Evolutionary conservation across 805 yeast genomes (phyloP).

Genomic region (Barnettozyma botsteinii): DNA sequence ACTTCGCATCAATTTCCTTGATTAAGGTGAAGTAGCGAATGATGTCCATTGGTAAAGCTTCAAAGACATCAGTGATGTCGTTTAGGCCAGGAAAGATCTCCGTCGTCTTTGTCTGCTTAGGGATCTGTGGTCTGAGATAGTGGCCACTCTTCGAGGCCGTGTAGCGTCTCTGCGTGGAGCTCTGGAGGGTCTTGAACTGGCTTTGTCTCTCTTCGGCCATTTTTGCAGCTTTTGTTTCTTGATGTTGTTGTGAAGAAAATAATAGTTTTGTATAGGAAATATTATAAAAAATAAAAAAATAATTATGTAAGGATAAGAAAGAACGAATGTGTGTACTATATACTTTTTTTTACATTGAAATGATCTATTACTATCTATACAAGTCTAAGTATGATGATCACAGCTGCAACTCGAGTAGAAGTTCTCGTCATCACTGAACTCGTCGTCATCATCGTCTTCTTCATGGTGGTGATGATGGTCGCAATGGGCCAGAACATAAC

Average conservation of each 20-base stretch:
- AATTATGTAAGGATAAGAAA: too few relatives aligned
- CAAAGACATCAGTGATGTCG: conserved; percentile 86
- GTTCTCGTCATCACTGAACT: conserved; percentile 24
- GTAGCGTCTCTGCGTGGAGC: too few relatives aligned
- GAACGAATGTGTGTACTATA: too few relatives aligned
- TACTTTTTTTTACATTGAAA: too few relatives aligned
- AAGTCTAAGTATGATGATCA: conserved; percentile 16
- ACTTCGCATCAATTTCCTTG: conserved; percentile 93
- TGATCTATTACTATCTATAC: background rate
- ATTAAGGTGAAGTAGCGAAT: conserved; percentile 80
- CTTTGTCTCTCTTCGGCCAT: background rate
- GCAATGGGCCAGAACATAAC: conserved; percentile 10
- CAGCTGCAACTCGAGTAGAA: conserved; percentile 24
- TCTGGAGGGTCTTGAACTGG: too few relatives aligned
- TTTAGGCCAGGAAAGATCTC: conserved; percentile 78
- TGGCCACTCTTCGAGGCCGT: background rate
- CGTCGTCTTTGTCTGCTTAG: conserved; percentile 23
- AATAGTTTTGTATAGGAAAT: background rate
- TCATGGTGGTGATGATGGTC: conserved; percentile 11
- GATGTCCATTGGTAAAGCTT: conserved; percentile 81
- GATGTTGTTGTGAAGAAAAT: background rate
- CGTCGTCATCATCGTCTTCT: conserved; percentile 14
- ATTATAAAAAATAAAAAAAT: too few relatives aligned
- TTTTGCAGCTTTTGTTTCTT: too few relatives aligned
- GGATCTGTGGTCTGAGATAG: conserved; percentile 10